Base-by-base conservation (phyloP, 2,329 filamentous ascomycete genomes). In the Xylariales sp. region DNA sequence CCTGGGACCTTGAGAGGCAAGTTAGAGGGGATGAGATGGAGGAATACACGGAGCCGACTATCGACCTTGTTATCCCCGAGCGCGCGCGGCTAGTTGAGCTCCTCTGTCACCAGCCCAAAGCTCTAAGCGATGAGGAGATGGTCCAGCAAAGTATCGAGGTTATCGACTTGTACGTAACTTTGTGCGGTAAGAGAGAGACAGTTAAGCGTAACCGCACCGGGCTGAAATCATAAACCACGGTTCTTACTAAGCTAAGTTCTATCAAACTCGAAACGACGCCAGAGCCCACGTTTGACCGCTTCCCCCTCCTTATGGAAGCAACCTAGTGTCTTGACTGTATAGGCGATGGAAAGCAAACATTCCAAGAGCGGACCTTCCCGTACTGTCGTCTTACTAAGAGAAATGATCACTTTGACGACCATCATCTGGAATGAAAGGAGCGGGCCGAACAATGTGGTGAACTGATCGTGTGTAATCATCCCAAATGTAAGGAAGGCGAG, bases 1-100 rank as follows among this genome's bases (percentile, higher is more conserved):
- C 49, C 22, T 52, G 39, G 52, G 57, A 62, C 25, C 57, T 63
- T 20, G 44, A 62, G 42, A 46, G 43, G 16, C 38, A 51, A 38
- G 47, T 46, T 8, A 46, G 28, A 16, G 49, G 42, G 24, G 39
- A 56, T 40, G 49, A 45, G 38, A 35, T 45, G 28, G 49, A 54
- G 39, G 42, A 51, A 20, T 46, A 50, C 20, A 35, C 42, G 12
- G 34, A 45, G 21, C 48, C 42, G 31, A 19, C 28, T 11, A 36
- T 50, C 31, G 42, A 48, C 16, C 44, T 52, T 4, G 19, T 38
- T 14, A 47, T 51, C 12, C 43, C 48, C 12, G 46, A 49, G 32
- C 45, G 42, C n/a, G 46, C 45, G 11, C 14, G 40, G 44, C 40
- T 52, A 4, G 46, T 45, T 36, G 29, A 48, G 32, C 36, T 43